Evolutionary conservation across 2,329 filamentous ascomycete species (phyloP).

Genomic region (Myriosclerotinia curreyana): DNA sequence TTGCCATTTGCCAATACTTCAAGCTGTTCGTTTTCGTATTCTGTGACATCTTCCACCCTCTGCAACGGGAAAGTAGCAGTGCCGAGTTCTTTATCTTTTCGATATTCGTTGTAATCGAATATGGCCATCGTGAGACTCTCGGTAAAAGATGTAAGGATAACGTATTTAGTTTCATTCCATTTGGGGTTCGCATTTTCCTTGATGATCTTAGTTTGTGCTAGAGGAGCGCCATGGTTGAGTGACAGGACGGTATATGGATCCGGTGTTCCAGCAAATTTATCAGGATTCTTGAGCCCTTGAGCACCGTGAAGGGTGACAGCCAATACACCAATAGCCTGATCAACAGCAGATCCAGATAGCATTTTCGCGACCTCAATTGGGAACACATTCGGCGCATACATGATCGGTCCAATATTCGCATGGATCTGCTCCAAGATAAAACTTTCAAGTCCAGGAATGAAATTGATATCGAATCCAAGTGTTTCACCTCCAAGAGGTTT

Average conservation of each 20-base stretch:
- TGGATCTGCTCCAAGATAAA: constrained; percentile 98
- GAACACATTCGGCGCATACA: constrained; percentile 97
- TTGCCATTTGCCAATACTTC: constrained; percentile 85
- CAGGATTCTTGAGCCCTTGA: constrained; percentile 87
- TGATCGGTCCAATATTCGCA: constrained; percentile 89
- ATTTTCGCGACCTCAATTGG: constrained; percentile 98
- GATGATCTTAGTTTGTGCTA: constrained; percentile 86
- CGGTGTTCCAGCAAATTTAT: constrained; percentile 86
- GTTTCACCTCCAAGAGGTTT: constrained; percentile 94
- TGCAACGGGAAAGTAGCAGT: constrained; percentile 83
- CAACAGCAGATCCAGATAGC: constrained; percentile 88
- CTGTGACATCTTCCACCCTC: constrained; percentile 69
- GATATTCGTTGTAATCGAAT: constrained; percentile 91
- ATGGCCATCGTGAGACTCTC: constrained; percentile 82
- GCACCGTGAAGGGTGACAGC: constrained; percentile 89
- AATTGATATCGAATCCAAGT: constrained; percentile 98
- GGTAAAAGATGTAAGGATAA: constrained; percentile 87
- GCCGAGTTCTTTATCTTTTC: constrained; percentile 95
- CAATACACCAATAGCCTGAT: constrained; percentile 92
- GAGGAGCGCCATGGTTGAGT: constrained; percentile 74
- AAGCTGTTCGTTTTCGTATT: constrained; percentile 79
- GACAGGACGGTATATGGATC: constrained; percentile 88
- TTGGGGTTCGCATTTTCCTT: constrained; percentile 80
- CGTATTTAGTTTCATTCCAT: constrained; percentile 96
- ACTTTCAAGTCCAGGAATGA: constrained; percentile 87